Conservation (phyloP, 2,329 filamentous ascomycete genomes). For the Phyllosticta citriasiana region DNA sequence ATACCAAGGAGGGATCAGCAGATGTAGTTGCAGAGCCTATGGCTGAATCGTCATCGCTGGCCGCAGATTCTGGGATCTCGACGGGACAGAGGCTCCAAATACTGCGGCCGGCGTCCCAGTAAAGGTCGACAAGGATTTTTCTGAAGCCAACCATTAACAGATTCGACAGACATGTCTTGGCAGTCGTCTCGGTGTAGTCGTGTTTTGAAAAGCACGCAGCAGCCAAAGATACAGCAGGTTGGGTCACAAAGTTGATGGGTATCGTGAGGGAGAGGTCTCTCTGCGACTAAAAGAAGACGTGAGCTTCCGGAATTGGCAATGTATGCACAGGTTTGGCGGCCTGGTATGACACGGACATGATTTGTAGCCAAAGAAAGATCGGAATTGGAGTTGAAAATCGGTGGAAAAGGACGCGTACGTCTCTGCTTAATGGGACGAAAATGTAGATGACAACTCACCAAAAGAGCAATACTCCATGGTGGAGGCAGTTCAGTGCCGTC, state of each 20-base stretch:
- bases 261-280: slow-evolving; percentile 50
- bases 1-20: background rate
- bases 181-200: slow-evolving; percentile 43
- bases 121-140: slow-evolving; percentile 50
- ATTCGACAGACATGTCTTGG: slow-evolving; percentile 51
- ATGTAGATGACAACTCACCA: slow-evolving; percentile 11
- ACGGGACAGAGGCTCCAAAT: slow-evolving; percentile 55
- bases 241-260: slow-evolving; percentile 53
- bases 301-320: background rate
- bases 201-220: slow-evolving; percentile 49
- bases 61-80: slow-evolving; percentile 31
- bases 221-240: slow-evolving; percentile 46
- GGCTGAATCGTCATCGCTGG: slow-evolving; percentile 13
- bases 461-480: slow-evolving; percentile 14
- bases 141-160: slow-evolving; percentile 50
- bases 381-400: background rate
- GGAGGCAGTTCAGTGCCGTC: slow-evolving; percentile 9
- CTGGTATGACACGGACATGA: background rate
- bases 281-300: slow-evolving; percentile 39
- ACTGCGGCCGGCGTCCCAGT: slow-evolving; percentile 48
- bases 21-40: slow-evolving; percentile 13
- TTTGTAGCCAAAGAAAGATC: background rate
- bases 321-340: background rate
- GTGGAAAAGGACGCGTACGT: background rate
- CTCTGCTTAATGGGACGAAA: background rate